phyloP scores from a whole-genome alignment of 2,329 filamentous ascomycete species.

The Parastagonospora avenae region DNA sequence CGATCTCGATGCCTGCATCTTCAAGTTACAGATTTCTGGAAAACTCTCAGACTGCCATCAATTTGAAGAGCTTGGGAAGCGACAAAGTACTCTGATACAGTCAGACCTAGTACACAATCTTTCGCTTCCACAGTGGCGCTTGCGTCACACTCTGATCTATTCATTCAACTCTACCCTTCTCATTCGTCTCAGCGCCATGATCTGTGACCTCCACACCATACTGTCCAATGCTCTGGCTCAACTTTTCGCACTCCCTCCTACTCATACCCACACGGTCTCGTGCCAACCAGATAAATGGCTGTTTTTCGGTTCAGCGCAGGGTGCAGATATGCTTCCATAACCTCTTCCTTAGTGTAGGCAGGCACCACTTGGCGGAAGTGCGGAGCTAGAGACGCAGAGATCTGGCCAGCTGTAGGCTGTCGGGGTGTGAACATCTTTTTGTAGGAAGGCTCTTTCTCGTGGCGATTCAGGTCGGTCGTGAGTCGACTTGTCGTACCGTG shows the following conservation, averaged over 20 bases:
- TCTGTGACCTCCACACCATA: background rate
- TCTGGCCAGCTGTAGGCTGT: slow-evolving; percentile 8
- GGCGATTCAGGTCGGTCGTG: background rate
- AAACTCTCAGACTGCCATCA: too few relatives aligned
- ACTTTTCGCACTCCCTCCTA: background rate
- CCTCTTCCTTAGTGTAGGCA: slow-evolving; percentile 14
- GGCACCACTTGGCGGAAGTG: slow-evolving; percentile 12
- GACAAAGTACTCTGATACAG: too few relatives aligned
- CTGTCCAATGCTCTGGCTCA: background rate
- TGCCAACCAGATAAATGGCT: slow-evolving; percentile 16
- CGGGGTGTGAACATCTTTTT: slow-evolving; percentile 12
- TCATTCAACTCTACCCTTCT: slow-evolving; percentile 1
- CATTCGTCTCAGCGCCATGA: background rate
- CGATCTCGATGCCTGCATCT: background rate
- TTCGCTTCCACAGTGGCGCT: background rate
- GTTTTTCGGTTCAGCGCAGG: slow-evolving; percentile 12
- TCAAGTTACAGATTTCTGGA: background rate
- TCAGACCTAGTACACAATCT: background rate
- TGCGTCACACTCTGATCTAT: background rate
- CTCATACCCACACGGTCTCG: background rate
- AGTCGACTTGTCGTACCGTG: background rate
- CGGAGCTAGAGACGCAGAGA: slow-evolving; percentile 12
- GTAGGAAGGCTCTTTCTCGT: background rate
- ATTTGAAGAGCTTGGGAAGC: too few relatives aligned
- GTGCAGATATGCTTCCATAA: slow-evolving; percentile 19